phyloP scores from a whole-genome alignment of 148 eudicot genomes.

The Fagopyrum esculentum region DNA sequence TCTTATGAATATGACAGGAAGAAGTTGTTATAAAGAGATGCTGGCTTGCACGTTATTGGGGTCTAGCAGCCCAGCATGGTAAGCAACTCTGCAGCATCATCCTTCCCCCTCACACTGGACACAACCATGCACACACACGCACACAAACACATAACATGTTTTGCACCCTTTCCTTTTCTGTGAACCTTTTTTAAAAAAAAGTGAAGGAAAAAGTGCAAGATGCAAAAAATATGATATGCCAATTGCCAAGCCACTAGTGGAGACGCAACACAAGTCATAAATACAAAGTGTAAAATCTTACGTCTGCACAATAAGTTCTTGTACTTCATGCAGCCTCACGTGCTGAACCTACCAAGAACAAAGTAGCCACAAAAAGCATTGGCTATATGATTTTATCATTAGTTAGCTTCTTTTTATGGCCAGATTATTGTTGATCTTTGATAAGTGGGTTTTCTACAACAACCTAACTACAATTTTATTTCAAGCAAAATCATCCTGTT shows the following conservation, averaged over 20 bases:
- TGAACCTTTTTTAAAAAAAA: not conserved
- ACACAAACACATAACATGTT: not conserved
- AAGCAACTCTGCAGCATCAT: constrained; percentile 10
- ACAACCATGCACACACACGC: not conserved
- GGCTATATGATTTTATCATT: not conserved
- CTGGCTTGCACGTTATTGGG: constrained; percentile 97
- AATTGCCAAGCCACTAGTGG: not conserved
- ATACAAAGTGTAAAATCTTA: not conserved
- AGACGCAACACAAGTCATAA: not conserved
- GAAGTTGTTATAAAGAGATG: constrained; percentile 94
- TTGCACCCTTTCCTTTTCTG: not conserved
- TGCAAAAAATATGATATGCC: not conserved
- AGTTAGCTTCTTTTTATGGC: not conserved
- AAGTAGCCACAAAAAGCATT: not conserved
- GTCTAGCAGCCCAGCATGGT: constrained; percentile 78
- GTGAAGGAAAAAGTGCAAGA: not conserved
- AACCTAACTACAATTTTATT: not conserved
- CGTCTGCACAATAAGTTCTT: not conserved
- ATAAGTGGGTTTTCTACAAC: not conserved
- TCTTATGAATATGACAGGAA: constrained; percentile 41
- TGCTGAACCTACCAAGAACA: not conserved
- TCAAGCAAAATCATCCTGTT: not conserved
- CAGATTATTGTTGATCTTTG: not conserved
- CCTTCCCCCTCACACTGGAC: not conserved
- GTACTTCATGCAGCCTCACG: not conserved